Evolutionary conservation across 208 protist species (phyloP), one percentile per base, ranked within the genome.

Genomic region (Wallacemonas sp.): DNA sequence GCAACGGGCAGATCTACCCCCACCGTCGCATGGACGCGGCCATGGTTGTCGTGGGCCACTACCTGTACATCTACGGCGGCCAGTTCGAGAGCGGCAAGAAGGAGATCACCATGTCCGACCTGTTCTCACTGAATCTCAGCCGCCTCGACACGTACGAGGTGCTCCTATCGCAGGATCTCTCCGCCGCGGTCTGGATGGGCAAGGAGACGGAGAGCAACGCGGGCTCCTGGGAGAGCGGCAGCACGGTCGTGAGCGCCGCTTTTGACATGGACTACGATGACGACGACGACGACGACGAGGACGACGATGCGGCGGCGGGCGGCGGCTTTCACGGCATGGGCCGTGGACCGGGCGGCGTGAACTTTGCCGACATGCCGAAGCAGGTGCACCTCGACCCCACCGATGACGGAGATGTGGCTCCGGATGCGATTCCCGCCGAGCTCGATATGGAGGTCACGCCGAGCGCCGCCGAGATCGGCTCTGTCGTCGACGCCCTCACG

Each of bases 21-120:
- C 86, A 91, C 65, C 79, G 87, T 16, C 91, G 93, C 44, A 94
- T 97, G 87, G 82, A 95, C 49, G 86, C 91, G 8, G 70, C 81
- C 0, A 61, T 92, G 62, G 65, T 70, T 23, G 64, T 92, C 14
- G 2, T 79, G 1, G 90, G 86, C 46, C 94, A 94, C 72, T 70
- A 76, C 16, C 62, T 96, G 0, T 97, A 90, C 72, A 55, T 97
- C 45, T 97, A 86, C 70, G 93, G 93, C 25, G 93, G 93, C 25
- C 90, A 95, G 73, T 93, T 93, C 39, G 93, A 97, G 78, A 88
- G 74, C 66, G 85, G 84, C 69, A 76, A 82, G 48, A 88, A 84
- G 67, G 90, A 97, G 72, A 81, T 96, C 41, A 96, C 93, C 1
- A 91, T 97, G 79, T 82, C 79, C 0, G 93, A 97, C 61, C 67